Percentiles rank a stretch among this genome's conserved stretches.
Evolutionary conservation across 1,284 basidiomycete species (phyloP).

Genomic region (Ganoderma sinense): DNA sequence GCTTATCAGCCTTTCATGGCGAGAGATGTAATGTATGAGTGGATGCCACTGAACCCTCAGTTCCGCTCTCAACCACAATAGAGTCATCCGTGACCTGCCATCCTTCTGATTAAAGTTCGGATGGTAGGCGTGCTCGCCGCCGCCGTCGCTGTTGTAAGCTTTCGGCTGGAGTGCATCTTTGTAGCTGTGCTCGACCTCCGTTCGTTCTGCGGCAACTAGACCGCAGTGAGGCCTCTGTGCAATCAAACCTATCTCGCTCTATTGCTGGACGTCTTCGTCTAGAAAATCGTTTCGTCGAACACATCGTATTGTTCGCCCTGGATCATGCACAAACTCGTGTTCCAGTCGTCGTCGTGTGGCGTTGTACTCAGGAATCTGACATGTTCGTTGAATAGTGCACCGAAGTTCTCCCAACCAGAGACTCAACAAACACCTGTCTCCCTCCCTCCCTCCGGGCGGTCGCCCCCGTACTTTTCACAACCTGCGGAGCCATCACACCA

Average conservation of each 20-base stretch:
- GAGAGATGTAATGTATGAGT: not conserved
- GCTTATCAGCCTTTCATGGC: not conserved
- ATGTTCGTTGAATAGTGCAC: slow-evolving; percentile 45
- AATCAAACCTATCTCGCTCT: not conserved
- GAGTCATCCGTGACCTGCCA: not conserved
- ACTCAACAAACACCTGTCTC: slow-evolving; percentile 48
- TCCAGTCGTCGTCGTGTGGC: not conserved
- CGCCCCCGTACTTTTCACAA: slow-evolving; percentile 53
- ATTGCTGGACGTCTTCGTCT: not conserved
- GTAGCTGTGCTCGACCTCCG: not conserved
- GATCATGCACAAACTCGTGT: not conserved
- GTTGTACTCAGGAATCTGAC: slow-evolving; percentile 9
- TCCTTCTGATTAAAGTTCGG: not conserved
- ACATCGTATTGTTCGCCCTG: not conserved
- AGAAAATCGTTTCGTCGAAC: not conserved
- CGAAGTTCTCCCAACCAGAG: slow-evolving; percentile 65
- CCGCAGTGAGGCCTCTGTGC: not conserved
- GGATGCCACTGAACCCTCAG: not conserved
- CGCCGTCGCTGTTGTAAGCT: not conserved
- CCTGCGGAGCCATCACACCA: slow-evolving; percentile 38
- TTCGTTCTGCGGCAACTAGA: not conserved
- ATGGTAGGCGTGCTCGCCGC: not conserved
- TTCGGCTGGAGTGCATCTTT: too few species aligned
- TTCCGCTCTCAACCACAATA: not conserved
- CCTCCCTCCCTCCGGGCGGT: slow-evolving; percentile 48